Percentiles rank a stretch among this genome's conserved stretches.
Conservation (phyloP, 2,329 filamentous ascomycete genomes). For the Cytospora piceae region DNA sequence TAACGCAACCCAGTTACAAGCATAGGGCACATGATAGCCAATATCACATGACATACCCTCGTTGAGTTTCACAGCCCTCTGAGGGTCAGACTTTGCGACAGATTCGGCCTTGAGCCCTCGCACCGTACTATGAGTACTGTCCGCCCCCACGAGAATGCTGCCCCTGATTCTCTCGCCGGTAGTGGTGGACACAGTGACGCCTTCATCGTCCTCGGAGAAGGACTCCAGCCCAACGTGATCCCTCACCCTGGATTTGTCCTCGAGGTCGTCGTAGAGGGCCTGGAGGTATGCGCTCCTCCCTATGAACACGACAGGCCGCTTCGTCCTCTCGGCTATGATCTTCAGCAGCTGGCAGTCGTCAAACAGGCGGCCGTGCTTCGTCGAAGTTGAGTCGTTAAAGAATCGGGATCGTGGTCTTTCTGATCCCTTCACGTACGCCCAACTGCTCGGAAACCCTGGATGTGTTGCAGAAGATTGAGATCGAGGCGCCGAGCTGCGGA, state of each 20-base stretch:
- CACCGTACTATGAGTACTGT: conserved; percentile 27
- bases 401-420: conserved; percentile 7
- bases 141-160: conserved; percentile 31
- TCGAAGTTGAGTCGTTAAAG: conserved; percentile 28
- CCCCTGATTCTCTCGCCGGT: conserved; percentile 29
- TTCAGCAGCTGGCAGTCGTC: conserved; percentile 25
- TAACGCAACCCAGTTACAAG: not conserved
- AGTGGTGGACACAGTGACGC: conserved; percentile 29
- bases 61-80: not conserved
- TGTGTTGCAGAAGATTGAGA: conserved; percentile 21
- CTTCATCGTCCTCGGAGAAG: conserved; percentile 27
- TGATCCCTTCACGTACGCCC: conserved; percentile 24
- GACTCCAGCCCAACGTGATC: conserved; percentile 23
- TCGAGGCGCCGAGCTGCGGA: conserved; percentile 31
- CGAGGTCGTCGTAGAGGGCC: conserved; percentile 28
- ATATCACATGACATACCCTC: not conserved
- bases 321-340: conserved; percentile 18
- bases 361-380: conserved; percentile 28
- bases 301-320: conserved; percentile 25
- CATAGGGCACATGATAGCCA: too few species aligned
- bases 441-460: conserved; percentile 29
- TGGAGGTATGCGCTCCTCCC: conserved; percentile 25
- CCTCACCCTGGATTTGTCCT: conserved; percentile 26
- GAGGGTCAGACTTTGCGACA: conserved; percentile 6
- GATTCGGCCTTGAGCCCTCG: conserved; percentile 14